Percentiles rank a stretch among this genome's conserved stretches.
Evolutionary conservation across 75 land plant genomes (phyloP).

Genomic region (Ceratopteris richardii): DNA sequence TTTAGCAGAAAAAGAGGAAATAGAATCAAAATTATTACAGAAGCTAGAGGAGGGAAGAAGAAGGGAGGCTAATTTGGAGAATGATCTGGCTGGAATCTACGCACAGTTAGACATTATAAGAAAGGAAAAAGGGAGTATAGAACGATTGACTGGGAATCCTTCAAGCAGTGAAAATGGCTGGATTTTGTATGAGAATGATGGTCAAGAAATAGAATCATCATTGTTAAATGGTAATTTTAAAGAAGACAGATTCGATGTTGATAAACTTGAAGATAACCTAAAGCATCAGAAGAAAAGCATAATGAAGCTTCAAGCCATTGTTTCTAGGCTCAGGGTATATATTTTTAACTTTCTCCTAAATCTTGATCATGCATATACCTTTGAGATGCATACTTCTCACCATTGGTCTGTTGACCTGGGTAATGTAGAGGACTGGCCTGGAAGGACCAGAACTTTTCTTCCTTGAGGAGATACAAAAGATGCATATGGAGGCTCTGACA

Average conservation of each 20-base stretch:
- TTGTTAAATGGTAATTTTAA: constrained; percentile 25
- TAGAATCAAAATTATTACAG: constrained; percentile 53
- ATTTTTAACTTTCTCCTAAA: background rate
- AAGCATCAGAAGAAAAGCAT: constrained; percentile 40
- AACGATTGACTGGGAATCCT: background rate
- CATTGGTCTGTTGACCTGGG: background rate
- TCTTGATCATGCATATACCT: background rate
- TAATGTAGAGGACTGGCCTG: constrained; percentile 39
- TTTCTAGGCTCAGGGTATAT: constrained; percentile 31
- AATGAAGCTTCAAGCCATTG: constrained; percentile 5
- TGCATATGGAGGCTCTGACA: constrained; percentile 62
- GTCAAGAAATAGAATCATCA: no score
- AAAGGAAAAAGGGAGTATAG: constrained; percentile 41
- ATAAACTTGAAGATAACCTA: constrained; percentile 30
- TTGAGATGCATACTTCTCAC: no score
- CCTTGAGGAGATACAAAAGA: constrained; percentile 51
- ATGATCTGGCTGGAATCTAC: constrained; percentile 98
- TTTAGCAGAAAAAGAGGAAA: constrained; percentile 54
- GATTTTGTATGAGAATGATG: background rate
- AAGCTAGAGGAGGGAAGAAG: constrained; percentile 67
- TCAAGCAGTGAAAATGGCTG: background rate
- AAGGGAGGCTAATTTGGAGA: constrained; percentile 73
- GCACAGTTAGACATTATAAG: constrained; percentile 91
- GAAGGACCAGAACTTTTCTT: constrained; percentile 26
- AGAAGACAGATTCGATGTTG: constrained; percentile 43